A percentile compares a stretch with the other conserved stretches of the same genome.
Evolutionary conservation across 192 early-diverging fungal genomes (phyloP).

Genomic region (Coemansia sp.): DNA sequence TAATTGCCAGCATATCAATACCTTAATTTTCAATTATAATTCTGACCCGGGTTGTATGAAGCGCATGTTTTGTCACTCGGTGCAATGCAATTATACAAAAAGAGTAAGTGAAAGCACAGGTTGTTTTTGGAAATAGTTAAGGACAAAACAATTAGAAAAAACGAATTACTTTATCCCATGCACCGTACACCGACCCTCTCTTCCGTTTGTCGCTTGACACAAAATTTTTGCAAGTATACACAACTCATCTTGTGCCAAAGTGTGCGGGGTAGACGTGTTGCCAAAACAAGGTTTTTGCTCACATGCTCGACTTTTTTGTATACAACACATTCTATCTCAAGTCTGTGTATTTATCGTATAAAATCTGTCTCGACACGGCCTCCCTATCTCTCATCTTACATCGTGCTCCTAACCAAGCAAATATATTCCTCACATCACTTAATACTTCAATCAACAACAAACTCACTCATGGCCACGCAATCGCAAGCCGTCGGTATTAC

Average conservation of each 20-base stretch:
- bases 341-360: not conserved
- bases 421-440: not conserved
- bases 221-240: conserved; percentile 2
- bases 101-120: not conserved
- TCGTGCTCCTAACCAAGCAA: not conserved
- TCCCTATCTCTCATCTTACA: not conserved
- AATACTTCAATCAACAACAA: not conserved
- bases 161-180: not conserved
- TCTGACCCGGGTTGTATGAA: conserved; percentile 2
- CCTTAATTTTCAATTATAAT: not conserved
- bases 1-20: not conserved
- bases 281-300: conserved; percentile 5
- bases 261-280: conserved; percentile 7
- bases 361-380: not conserved
- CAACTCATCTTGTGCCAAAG: not conserved
- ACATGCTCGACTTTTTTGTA: not conserved
- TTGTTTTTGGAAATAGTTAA: not conserved
- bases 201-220: not conserved
- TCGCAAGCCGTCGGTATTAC: conserved; percentile 47
- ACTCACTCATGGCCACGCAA: not conserved
- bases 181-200: conserved; percentile 1
- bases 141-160: not conserved
- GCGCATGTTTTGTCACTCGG: not conserved
- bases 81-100: conserved; percentile 7
- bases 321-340: not conserved